Conservation (phyloP, 257 asterid species). For the Avicennia marina region DNA sequence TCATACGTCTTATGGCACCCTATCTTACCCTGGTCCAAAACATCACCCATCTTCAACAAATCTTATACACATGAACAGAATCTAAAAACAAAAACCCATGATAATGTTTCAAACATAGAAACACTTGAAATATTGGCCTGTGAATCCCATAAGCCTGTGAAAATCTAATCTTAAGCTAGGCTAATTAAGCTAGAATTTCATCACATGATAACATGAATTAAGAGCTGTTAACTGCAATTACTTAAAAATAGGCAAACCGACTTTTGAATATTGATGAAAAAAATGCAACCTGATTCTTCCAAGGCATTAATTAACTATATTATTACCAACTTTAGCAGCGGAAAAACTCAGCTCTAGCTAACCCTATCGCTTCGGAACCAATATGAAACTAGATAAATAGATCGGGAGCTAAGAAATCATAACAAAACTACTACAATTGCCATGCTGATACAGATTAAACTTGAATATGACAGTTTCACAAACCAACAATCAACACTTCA, state of each 20-base stretch:
- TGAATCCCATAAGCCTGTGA: background rate
- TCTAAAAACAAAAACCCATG: background rate
- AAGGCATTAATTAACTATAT: background rate
- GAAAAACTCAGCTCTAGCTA: conserved; percentile 9
- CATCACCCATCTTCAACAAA: background rate
- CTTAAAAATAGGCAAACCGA: background rate
- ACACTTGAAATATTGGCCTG: conserved; percentile 3
- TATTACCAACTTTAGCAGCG: conserved; percentile 2
- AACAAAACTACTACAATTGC: background rate
- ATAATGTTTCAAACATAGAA: conserved; percentile 11
- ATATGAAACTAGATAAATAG: background rate
- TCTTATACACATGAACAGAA: conserved; percentile 1
- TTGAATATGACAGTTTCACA: background rate
- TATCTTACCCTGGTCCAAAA: background rate
- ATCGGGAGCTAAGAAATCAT: background rate
- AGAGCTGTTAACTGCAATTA: background rate
- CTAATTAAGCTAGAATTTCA: background rate
- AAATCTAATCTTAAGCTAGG: background rate
- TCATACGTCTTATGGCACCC: background rate
- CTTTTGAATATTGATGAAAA: background rate
- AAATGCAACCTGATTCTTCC: background rate
- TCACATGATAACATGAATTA: background rate
- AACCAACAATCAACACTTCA: conserved; percentile 2
- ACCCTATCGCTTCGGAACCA: background rate
- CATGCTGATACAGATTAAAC: background rate